phyloP scores from a whole-genome alignment of 768 basidiomycete species.

The Phanerodontia chrysosporium region DNA sequence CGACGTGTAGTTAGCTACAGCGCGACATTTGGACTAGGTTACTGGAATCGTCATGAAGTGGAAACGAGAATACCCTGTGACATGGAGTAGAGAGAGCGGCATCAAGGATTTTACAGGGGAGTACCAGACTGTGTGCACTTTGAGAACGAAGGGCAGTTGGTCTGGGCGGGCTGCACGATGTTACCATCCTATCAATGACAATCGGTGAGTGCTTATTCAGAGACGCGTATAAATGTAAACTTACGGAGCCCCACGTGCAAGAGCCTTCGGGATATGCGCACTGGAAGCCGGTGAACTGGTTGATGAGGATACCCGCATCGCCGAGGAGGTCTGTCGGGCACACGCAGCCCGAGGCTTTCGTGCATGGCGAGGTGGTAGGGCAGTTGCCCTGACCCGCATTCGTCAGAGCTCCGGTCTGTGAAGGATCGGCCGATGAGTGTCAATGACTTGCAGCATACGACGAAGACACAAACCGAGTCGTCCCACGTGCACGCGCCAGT shows the following conservation, averaged over 20 bases:
- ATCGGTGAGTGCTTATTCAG: neutral
- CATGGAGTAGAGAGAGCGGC: too few species aligned
- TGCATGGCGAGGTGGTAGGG: conserved; percentile 12
- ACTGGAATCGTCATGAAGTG: too few species aligned
- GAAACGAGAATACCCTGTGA: too few species aligned
- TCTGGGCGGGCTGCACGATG: conserved; percentile 12
- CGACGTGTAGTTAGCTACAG: too few species aligned
- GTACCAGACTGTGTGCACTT: conserved; percentile 4
- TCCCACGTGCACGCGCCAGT: conserved; percentile 17
- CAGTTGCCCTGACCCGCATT: conserved; percentile 16
- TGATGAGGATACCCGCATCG: conserved; percentile 16
- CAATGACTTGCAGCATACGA: neutral
- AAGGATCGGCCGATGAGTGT: too few species aligned
- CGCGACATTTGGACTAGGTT: too few species aligned
- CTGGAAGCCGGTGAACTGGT: conserved; percentile 19
- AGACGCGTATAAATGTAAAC: neutral
- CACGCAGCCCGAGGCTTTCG: conserved; percentile 8
- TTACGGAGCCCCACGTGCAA: conserved; percentile 16
- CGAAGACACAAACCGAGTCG: conserved; percentile 8
- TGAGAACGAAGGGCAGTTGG: conserved; percentile 15
- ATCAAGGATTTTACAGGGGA: too few species aligned
- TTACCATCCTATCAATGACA: conserved; percentile 6
- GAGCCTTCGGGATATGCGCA: conserved; percentile 17
- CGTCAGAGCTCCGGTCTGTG: conserved; percentile 13
- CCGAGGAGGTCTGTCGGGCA: conserved; percentile 14